These are phyloP conservation scores for Trichosporon sp. DNA, from an alignment of 1,284 basidiomycete genomes.

Conservation along the genomic window DNA sequence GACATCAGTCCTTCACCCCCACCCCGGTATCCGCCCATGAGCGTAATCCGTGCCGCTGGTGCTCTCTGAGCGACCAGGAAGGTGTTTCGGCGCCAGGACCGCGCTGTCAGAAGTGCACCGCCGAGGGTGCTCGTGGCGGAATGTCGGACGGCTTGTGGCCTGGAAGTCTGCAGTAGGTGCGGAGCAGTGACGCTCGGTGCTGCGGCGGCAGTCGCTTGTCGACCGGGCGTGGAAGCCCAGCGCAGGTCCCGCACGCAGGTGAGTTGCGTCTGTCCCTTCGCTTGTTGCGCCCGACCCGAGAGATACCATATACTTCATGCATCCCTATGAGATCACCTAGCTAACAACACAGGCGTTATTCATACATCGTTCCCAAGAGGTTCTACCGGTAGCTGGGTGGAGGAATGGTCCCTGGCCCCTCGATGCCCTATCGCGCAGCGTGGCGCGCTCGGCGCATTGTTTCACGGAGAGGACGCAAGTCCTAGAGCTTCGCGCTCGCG, in stretches of 20 bases:
- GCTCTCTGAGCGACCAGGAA: slow-evolving; percentile 7
- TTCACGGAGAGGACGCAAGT: slow-evolving; percentile 8
- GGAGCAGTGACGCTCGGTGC: slow-evolving; percentile 1
- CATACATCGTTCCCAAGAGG: neutral
- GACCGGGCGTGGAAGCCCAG: neutral
- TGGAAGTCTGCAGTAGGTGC: neutral
- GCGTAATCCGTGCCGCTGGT: slow-evolving; percentile 17
- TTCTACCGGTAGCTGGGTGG: neutral
- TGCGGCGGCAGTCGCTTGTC: neutral
- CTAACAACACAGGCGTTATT: neutral
- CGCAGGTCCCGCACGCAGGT: slow-evolving; percentile 2
- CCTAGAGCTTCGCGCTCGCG: slow-evolving; percentile 16
- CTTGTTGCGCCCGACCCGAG: neutral
- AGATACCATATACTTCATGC: neutral
- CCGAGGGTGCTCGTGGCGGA: slow-evolving; percentile 1
- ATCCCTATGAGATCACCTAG: neutral
- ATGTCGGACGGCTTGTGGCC: neutral
- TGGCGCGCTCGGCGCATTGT: neutral
- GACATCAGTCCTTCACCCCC: slow-evolving; percentile 15
- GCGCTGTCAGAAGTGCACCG: slow-evolving; percentile 8
- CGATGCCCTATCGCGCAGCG: neutral
- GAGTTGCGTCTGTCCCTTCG: neutral
- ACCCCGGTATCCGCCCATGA: slow-evolving; percentile 13
- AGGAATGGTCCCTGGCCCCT: neutral
- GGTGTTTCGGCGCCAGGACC: slow-evolving; percentile 7